Conservation (phyloP, 2,329 filamentous ascomycete genomes). For the Pestalotiopsis sp. region DNA sequence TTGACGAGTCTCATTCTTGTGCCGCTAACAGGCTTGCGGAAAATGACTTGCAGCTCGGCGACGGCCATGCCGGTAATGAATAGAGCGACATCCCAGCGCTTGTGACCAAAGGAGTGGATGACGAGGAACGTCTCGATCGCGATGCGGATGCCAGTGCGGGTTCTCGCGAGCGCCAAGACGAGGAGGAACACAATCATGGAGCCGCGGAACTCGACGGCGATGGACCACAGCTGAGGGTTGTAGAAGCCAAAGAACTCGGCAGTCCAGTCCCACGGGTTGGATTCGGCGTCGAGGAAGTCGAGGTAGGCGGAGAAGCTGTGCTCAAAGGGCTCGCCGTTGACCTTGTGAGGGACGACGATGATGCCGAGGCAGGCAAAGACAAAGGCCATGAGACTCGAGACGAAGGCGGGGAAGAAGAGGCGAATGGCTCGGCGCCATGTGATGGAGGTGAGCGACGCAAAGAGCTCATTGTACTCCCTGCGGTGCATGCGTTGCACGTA, state of each 20-base stretch:
- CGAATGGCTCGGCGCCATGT: slow-evolving; percentile 42
- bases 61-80: slow-evolving; percentile 30
- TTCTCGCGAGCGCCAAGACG: slow-evolving; percentile 27
- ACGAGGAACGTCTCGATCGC: slow-evolving; percentile 23
- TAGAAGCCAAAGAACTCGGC: slow-evolving; percentile 29
- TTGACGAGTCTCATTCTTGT: slow-evolving; percentile 20
- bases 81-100: slow-evolving; percentile 29
- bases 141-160: slow-evolving; percentile 25
- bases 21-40: slow-evolving; percentile 22
- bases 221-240: slow-evolving; percentile 34
- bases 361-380: slow-evolving; percentile 26
- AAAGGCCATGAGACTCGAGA: slow-evolving; percentile 35
- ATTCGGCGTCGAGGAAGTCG: slow-evolving; percentile 29
- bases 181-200: slow-evolving; percentile 34
- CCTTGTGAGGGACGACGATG: slow-evolving; percentile 23
- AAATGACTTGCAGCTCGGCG: slow-evolving; percentile 26
- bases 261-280: slow-evolving; percentile 30
- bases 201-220: slow-evolving; percentile 33
- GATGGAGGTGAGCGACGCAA: slow-evolving; percentile 34
- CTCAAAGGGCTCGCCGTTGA: slow-evolving; percentile 24
- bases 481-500: slow-evolving; percentile 33
- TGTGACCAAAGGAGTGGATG: slow-evolving; percentile 26
- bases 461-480: slow-evolving; percentile 28
- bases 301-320: slow-evolving; percentile 26
- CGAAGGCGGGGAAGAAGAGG: slow-evolving; percentile 39